Percentiles rank a stretch among this genome's conserved stretches.
Conservation (phyloP, 352 stramenopile species). For the Phytophthora sp. region DNA sequence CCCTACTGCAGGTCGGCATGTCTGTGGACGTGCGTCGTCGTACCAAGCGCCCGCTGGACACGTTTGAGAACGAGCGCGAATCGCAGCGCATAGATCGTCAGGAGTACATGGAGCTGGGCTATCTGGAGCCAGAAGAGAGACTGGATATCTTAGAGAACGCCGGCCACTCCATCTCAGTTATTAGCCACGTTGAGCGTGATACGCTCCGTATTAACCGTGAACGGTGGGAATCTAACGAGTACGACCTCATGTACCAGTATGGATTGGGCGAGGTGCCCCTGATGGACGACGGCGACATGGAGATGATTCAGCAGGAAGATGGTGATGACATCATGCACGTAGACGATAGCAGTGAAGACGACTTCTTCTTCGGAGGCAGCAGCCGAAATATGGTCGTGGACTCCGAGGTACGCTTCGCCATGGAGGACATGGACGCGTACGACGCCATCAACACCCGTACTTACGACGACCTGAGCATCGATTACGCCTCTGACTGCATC, state of each 20-base stretch:
- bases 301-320: constrained; percentile 55
- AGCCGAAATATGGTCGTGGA: constrained; percentile 52
- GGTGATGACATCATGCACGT: constrained; percentile 56
- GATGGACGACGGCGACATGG: constrained; percentile 62
- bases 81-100: constrained; percentile 62
- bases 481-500: constrained; percentile 77
- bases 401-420: constrained; percentile 61
- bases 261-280: constrained; percentile 68
- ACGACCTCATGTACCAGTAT: constrained; percentile 85
- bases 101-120: constrained; percentile 85
- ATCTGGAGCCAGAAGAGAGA: constrained; percentile 79
- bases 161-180: constrained; percentile 64
- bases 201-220: constrained; percentile 79
- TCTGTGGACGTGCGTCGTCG: constrained; percentile 72
- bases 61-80: constrained; percentile 66
- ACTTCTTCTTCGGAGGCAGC: constrained; percentile 58
- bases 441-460: constrained; percentile 54
- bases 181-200: constrained; percentile 73
- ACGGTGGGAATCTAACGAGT: constrained; percentile 88
- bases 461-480: constrained; percentile 70
- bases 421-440: constrained; percentile 83
- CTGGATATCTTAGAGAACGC: constrained; percentile 77
- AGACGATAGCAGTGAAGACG: constrained; percentile 58
- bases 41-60: constrained; percentile 67
- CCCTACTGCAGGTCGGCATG: constrained; percentile 56